phyloP scores from a whole-genome alignment of 2,329 filamentous ascomycete genomes.

The Tolypocladium sp. region DNA sequence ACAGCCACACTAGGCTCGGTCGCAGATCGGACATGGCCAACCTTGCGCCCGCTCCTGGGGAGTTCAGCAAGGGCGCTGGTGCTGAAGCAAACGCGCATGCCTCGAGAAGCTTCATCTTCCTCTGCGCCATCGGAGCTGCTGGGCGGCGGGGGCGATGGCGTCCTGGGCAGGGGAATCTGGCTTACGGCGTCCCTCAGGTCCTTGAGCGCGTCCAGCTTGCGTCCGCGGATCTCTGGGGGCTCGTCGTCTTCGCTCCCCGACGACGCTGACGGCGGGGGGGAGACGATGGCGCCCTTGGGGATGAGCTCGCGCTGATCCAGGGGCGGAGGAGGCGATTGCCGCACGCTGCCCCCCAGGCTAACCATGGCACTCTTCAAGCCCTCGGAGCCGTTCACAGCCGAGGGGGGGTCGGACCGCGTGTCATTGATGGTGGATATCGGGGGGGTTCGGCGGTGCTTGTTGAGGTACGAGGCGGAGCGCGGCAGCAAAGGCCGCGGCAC shows the following conservation, averaged over 20 bases:
- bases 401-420: constrained; percentile 22
- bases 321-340: constrained; percentile 76
- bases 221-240: constrained; percentile 33
- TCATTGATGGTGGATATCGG: constrained; percentile 27
- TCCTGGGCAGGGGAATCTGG: constrained; percentile 49
- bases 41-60: constrained; percentile 28
- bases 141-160: constrained; percentile 32
- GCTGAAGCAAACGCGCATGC: constrained; percentile 38
- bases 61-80: constrained; percentile 34
- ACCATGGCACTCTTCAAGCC: constrained; percentile 23
- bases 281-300: constrained; percentile 77
- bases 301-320: constrained; percentile 59
- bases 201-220: constrained; percentile 42
- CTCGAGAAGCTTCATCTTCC: background rate
- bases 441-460: constrained; percentile 51
- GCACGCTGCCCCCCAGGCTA: constrained; percentile 46
- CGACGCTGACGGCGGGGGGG: constrained; percentile 76
- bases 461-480: constrained; percentile 57
- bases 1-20: constrained; percentile 44
- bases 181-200: constrained; percentile 78
- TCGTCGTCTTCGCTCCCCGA: constrained; percentile 82
- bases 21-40: constrained; percentile 42
- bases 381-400: constrained; percentile 11
- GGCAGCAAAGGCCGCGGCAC: constrained; percentile 45
- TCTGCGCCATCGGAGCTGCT: background rate